Evolutionary conservation across 2,329 filamentous ascomycete genomes (phyloP).

Genomic region (Pyricularia sp.): DNA sequence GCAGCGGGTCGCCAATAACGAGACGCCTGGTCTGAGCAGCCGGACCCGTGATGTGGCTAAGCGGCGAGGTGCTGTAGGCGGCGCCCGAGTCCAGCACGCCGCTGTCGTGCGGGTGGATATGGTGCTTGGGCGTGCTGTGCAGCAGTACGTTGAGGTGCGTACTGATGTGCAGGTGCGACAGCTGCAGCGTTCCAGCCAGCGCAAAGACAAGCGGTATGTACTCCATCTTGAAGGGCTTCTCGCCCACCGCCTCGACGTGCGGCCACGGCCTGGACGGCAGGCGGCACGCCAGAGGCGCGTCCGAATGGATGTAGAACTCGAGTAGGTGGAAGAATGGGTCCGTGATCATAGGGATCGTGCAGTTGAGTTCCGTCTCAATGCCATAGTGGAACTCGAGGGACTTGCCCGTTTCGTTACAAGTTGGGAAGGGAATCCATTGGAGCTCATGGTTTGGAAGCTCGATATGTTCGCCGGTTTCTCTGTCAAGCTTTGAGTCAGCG

Average conservation of each 20-base stretch:
- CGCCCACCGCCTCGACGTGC: constrained; percentile 41
- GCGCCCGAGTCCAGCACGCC: constrained; percentile 79
- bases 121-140: constrained; percentile 53
- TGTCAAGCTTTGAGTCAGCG: constrained; percentile 20
- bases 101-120: constrained; percentile 47
- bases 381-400: constrained; percentile 83
- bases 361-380: constrained; percentile 67
- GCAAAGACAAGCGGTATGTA: constrained; percentile 83
- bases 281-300: constrained; percentile 84
- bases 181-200: constrained; percentile 75
- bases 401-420: constrained; percentile 74
- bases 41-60: constrained; percentile 41
- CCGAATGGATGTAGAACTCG: constrained; percentile 96
- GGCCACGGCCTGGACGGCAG: constrained; percentile 62
- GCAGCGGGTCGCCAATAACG: constrained; percentile 76
- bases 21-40: constrained; percentile 40
- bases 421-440: constrained; percentile 82
- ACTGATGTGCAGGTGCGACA: constrained; percentile 79
- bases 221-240: constrained; percentile 34
- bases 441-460: constrained; percentile 69
- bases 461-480: constrained; percentile 82
- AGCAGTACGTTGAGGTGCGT: constrained; percentile 83
- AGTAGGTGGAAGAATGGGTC: constrained; percentile 79
- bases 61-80: constrained; percentile 70
- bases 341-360: constrained; percentile 63